Conservation (phyloP, 306 rosid genomes). For the Astragalus membranaceus region DNA sequence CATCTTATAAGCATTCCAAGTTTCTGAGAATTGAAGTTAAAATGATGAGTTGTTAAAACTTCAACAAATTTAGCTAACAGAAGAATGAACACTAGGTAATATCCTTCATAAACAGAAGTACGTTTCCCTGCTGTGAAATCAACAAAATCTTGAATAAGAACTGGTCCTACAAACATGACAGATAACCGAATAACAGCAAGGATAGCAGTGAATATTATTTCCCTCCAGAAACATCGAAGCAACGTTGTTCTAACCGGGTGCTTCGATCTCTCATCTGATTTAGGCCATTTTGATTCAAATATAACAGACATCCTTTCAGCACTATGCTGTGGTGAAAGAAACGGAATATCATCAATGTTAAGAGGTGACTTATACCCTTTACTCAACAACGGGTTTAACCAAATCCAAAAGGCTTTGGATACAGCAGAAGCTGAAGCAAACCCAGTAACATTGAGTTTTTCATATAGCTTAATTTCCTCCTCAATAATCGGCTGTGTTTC, state of each 20-base stretch:
- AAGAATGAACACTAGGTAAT: slow-evolving; percentile 67
- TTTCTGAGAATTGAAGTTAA: slow-evolving; percentile 83
- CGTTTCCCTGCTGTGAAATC: slow-evolving; percentile 75
- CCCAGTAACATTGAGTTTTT: slow-evolving; percentile 40
- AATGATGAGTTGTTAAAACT: slow-evolving; percentile 69
- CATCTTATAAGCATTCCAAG: slow-evolving; percentile 89
- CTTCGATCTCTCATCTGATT: slow-evolving; percentile 46
- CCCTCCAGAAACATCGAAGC: slow-evolving; percentile 78
- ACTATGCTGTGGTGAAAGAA: slow-evolving; percentile 62
- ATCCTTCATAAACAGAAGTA: slow-evolving; percentile 74
- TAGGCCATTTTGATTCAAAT: slow-evolving; percentile 82
- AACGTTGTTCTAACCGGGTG: slow-evolving; percentile 75
- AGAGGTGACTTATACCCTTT: slow-evolving; percentile 69
- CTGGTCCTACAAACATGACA: slow-evolving; percentile 79
- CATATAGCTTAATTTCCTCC: slow-evolving; percentile 25
- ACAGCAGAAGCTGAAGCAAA: slow-evolving; percentile 76
- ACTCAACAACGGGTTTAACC: slow-evolving; percentile 84
- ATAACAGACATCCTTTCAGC: slow-evolving; percentile 63
- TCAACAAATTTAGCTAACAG: slow-evolving; percentile 63
- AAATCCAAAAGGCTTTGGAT: slow-evolving; percentile 75
- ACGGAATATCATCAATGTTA: slow-evolving; percentile 59
- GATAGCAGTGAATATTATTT: slow-evolving; percentile 58
- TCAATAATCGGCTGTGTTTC: slow-evolving; percentile 16
- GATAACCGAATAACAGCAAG: slow-evolving; percentile 61
- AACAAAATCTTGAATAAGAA: slow-evolving; percentile 65